These are phyloP conservation scores for Colletotrichum lupini DNA, from an alignment of 2,329 filamentous ascomycete species.

Conservation along the genomic window DNA sequence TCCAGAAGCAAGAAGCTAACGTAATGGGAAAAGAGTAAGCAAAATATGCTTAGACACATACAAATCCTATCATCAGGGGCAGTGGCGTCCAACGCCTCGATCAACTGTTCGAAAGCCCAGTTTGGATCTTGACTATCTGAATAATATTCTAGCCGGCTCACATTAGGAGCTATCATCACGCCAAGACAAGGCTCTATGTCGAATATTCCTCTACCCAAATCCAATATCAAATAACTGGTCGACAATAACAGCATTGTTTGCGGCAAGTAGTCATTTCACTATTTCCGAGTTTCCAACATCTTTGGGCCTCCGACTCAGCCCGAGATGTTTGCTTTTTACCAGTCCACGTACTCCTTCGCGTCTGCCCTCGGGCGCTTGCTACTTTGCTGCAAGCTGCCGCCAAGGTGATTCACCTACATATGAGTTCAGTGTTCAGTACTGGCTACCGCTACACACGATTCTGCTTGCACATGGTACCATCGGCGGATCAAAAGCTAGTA, in stretches of 20 bases:
- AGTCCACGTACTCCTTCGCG: constrained; percentile 9
- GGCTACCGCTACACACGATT: background rate
- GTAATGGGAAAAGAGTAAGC: constrained; percentile 1
- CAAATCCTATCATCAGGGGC: background rate
- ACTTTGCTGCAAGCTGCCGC: constrained; percentile 22
- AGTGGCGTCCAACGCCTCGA: background rate
- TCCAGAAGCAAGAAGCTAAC: constrained; percentile 10
- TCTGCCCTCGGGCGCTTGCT: constrained; percentile 4
- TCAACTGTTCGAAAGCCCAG: background rate
- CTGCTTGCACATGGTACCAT: background rate
- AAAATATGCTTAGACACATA: background rate
- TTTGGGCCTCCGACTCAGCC: background rate
- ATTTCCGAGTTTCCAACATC: background rate
- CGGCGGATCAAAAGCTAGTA: background rate
- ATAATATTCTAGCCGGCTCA: background rate
- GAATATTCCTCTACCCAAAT: background rate
- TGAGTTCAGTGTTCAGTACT: background rate
- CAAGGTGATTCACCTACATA: background rate
- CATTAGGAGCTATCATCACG: background rate
- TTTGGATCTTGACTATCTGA: background rate
- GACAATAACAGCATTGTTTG: constrained; percentile 9
- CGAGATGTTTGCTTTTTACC: constrained; percentile 21
- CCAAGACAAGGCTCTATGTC: background rate
- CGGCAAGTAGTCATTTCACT: background rate
- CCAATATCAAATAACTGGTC: constrained; percentile 1